Evolutionary conservation across 768 basidiomycete species (phyloP).

Genomic region (Amanita pseudoporphyria): DNA sequence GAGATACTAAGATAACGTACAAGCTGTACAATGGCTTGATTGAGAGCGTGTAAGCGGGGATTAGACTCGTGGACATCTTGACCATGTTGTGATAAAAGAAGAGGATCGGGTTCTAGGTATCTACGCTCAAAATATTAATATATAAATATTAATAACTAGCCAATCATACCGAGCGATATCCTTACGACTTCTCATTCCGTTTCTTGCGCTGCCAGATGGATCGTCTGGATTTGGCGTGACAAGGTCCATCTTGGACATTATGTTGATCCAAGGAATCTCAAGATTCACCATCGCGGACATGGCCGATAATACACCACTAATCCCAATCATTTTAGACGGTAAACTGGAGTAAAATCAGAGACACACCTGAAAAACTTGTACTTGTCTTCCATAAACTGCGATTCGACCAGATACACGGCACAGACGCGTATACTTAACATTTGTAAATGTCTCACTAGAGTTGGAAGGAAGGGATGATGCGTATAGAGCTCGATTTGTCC

Average conservation of each 20-base stretch:
- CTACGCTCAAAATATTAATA: constrained; percentile 23
- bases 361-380: constrained; percentile 91
- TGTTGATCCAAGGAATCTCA: constrained; percentile 93
- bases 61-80: constrained; percentile 46
- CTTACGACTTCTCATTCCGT: constrained; percentile 60
- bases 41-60: constrained; percentile 86
- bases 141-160: not conserved
- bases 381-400: constrained; percentile 99
- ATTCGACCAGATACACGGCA: constrained; percentile 89
- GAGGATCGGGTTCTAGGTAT: constrained; percentile 93
- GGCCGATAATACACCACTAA: constrained; percentile 87
- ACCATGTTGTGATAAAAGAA: constrained; percentile 61
- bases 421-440: constrained; percentile 79
- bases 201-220: constrained; percentile 49
- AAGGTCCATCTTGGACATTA: constrained; percentile 99
- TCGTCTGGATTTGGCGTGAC: constrained; percentile 62
- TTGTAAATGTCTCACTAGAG: constrained; percentile 67
- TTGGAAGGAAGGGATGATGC: constrained; percentile 93
- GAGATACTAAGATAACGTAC: constrained; percentile 80
- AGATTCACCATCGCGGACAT: constrained; percentile 99
- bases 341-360: constrained; percentile 1
- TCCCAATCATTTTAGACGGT: constrained; percentile 4
- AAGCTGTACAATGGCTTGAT: constrained; percentile 90
- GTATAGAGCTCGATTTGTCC: constrained; percentile 99
- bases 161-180: constrained; percentile 69